Evolutionary conservation across 2,329 filamentous ascomycete genomes (phyloP), one percentile per base, ranked within the genome.

Genomic region (Talaromyces verruculosus): DNA sequence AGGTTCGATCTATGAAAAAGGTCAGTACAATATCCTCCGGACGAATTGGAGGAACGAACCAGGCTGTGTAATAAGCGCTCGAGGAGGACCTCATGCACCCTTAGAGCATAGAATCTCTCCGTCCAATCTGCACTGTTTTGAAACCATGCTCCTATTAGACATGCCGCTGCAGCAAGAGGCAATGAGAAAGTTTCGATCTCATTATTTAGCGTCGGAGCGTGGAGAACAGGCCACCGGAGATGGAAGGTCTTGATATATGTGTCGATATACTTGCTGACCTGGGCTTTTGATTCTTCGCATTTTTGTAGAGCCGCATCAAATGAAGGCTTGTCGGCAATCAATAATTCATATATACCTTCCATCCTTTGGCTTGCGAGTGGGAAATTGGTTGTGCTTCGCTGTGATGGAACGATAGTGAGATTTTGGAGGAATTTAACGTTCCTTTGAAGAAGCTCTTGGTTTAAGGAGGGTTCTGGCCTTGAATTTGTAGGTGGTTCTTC

Each of bases 81-180:
- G 13, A 65, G 43, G 51, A 65, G n/a, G 13, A 45, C 13, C 4
- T 61, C 63, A 39, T 65, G 63, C 17, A 61, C 33, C 28, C 33
- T 43, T 28, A 65, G 45, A 28, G 63, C 57, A 45, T 65, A 61
- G 17, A 53, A 53, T 22, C 45, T 61, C 43, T 65, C 63, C 10
- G 22, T 65, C 35, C 57, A 55, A 8, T 55, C 43, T 22, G n/a
- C 11, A 41, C 55, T 57, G 10, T 41, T 25, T 25, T 43, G 35
- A 22, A 61, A 65, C 63, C 63, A 65, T 7, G 57, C 57, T 61
- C 63, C 63, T 55, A 65, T 65, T 15, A 55, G 39, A n/a, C 63
- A 65, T 10, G 60, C 35, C 10, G 57, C 53, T 35, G 63, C 63
- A 55, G 63, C 19, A 28, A 65, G 57, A 13, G 57, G 22, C 19